These are phyloP conservation scores for Coniochaeta hoffmannii DNA, from an alignment of 2,329 filamentous ascomycete species.

Conservation along the genomic window DNA sequence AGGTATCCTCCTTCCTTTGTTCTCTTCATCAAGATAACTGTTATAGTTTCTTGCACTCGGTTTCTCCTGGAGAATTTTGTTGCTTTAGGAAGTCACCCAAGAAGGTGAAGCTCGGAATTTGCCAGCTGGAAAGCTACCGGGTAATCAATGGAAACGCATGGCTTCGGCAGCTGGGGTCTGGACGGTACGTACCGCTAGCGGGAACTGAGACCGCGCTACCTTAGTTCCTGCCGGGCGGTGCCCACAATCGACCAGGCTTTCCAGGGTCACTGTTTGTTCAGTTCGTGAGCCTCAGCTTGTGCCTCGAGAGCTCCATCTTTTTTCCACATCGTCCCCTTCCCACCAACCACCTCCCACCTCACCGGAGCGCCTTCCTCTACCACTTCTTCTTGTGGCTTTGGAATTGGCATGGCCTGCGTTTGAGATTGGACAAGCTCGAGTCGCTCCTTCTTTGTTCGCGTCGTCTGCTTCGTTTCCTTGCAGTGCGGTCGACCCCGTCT, in stretches of 20 bases:
- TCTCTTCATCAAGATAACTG: no score
- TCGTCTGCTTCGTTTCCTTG: slow-evolving; percentile 3
- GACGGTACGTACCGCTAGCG: neutral
- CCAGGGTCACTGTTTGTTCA: slow-evolving; percentile 1
- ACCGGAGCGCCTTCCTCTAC: slow-evolving; percentile 2
- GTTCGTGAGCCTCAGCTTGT: neutral
- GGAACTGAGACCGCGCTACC: neutral
- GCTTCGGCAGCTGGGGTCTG: neutral
- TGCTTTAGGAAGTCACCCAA: no score
- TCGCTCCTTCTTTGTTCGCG: slow-evolving; percentile 12
- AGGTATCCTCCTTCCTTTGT: no score
- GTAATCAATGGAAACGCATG: neutral
- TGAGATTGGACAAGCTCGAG: slow-evolving; percentile 21
- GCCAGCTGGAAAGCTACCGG: neutral
- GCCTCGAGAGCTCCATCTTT: neutral
- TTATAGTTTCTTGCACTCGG: no score
- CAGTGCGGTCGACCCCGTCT: slow-evolving; percentile 5
- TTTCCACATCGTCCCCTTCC: no score
- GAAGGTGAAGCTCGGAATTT: neutral
- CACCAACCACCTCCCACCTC: neutral
- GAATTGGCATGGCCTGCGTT: slow-evolving; percentile 16
- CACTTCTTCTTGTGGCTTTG: slow-evolving; percentile 10
- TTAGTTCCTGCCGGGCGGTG: neutral
- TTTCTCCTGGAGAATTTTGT: no score
- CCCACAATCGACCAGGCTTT: slow-evolving; percentile 4